Base-by-base conservation (phyloP, 345 rosid species). In the Eucalyptus decipiens region DNA sequence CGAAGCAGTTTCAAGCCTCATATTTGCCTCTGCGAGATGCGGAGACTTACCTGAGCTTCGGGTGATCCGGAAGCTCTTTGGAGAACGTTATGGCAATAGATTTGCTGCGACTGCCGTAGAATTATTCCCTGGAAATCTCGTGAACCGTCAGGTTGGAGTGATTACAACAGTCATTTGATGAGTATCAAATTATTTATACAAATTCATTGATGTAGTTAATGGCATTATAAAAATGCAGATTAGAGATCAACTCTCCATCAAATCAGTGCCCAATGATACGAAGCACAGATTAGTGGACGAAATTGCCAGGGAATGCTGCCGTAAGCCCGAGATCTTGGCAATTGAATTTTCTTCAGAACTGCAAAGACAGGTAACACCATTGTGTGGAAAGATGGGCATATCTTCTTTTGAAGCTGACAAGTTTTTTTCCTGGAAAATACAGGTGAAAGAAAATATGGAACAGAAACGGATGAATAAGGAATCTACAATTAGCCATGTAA, bases 1-100 rank as follows among this genome's bases (percentile, higher is more conserved):
- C 8, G 98, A 97, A 94, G 98, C 98, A n/a, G 94, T 96, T 93
- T 97, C 99, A 17, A 98, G 93, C 89, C 96, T 96, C 37, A 92
- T 97, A 89, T 98, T 90, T 92, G 97, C 98, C 65, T 98, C 99
- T 47, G 92, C 97, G 13, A 94, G 98, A 88, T 95, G 98, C 69
- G 97, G 97, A 19, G 98, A 96, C 65, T 90, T 98, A 83, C 98
- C 95, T 16, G 98, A 98, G 93, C 96, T 98, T 86, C 80, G 92
- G 4, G 62, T 32, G 24, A 91, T 96, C 34, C 90, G 98, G 88
- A 94, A 96, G 91, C 94, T 97, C 34, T 95, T 95, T 88, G 89
- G 91, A 81, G 94, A 97, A 90, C 97, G 96, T 32, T 96, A 96
- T 60, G 99, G 99, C 40, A 94, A 92, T 87, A 88, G 89, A 54